Evolutionary conservation across 2,329 filamentous ascomycete species (phyloP).

Genomic region (Cercospora zeina): DNA sequence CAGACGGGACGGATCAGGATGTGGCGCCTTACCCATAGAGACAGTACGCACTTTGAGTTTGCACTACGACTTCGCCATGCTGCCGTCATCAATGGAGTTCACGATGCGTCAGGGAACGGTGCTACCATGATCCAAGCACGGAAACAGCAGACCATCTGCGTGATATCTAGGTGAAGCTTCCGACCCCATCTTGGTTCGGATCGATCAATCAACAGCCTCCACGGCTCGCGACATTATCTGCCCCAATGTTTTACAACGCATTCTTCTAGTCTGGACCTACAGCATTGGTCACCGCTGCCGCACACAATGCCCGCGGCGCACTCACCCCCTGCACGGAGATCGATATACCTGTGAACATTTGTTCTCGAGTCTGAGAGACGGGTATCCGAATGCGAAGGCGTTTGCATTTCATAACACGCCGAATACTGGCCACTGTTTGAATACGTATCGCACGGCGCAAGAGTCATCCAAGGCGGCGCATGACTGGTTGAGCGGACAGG

Average conservation of each 20-base stretch:
- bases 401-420: not conserved
- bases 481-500: not conserved
- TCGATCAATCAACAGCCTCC: not conserved
- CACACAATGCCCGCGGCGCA: not conserved
- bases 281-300: not conserved
- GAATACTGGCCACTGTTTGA: not conserved
- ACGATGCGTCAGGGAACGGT: not conserved
- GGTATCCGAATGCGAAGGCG: constrained; percentile 2
- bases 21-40: not conserved
- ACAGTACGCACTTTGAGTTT: not conserved
- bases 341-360: not conserved
- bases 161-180: not conserved
- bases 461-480: not conserved
- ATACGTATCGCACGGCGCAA: not conserved
- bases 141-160: not conserved
- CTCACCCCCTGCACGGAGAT: not conserved
- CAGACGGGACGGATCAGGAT: no score
- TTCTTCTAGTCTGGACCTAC: not conserved
- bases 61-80: not conserved
- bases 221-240: not conserved
- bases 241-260: not conserved
- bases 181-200: not conserved
- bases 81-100: not conserved
- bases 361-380: not conserved
- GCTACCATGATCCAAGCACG: not conserved